Base-by-base conservation (phyloP, 2,329 filamentous ascomycete genomes). In the Sclerotinia sclerotiorum region DNA sequence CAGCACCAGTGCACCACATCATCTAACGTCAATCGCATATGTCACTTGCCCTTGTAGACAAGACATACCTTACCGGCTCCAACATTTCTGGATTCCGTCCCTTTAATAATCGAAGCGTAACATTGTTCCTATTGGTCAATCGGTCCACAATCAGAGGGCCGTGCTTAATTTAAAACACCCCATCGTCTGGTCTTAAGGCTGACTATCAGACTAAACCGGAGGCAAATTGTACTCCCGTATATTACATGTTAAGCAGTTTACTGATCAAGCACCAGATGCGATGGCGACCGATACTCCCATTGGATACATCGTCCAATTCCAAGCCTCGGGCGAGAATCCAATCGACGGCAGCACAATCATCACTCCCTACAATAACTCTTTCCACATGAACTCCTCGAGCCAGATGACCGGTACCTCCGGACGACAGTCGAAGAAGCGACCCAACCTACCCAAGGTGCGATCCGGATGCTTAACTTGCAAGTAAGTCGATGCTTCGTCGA, bases 381-480 rank as follows among this genome's bases (percentile, higher is more conserved):
- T 17, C 15, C 60, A 27, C 15, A 51, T 39, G 46, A 51, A 62
- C 29, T 10, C 46, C 32, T 51, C 46, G 46, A 24, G 21, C 29
- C 60, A 57, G 15, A 35, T 58, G 3, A 46, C 54, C 5, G 39
- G 35, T 19, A 46, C 27, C 5, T 65, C 63, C 17, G 56, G 46
- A 54, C 24, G 65, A 35, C 27, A 67, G 17, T 35, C 39, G 15
- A 63, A 62, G 56, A 62, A 67, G 21, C 55, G 65, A 32, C 54
- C 57, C 27, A 51, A 58, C 17, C 44, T 62, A 35, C 65, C 65
- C 27, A 68, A 68, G 32, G 66, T 64, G 39, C 58, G 66, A 5
- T 65, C 58, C 8, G 66, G 66, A 19, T 68, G 66, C 44, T n/a
- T 65, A 48, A 68, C 66, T 57, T 68, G 66, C 66, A 68, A 68